Percentiles rank a stretch among this genome's conserved stretches.
phyloP scores from a whole-genome alignment of 768 basidiomycete species.

The Krasilnikovozyma curviuscula region DNA sequence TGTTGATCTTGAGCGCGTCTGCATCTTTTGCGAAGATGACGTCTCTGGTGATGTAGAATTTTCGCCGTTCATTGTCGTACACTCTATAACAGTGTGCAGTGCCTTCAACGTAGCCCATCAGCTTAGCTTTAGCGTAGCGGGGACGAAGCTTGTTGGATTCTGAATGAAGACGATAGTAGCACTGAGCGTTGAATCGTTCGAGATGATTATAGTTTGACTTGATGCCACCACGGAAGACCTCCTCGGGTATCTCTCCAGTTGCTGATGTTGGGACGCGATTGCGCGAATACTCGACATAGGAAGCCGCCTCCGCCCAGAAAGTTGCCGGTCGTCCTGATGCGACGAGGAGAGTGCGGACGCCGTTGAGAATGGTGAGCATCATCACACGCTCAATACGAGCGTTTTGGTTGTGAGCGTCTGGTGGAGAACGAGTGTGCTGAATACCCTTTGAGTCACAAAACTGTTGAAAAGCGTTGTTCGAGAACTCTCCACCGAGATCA shows the following conservation, averaged over 20 bases:
- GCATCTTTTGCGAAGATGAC: no score
- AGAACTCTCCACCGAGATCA: neutral
- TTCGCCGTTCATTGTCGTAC: no score
- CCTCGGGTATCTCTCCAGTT: neutral
- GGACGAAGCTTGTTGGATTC: neutral
- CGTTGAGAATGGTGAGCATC: slow-evolving; percentile 12
- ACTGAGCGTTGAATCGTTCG: neutral
- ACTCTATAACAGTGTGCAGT: no score
- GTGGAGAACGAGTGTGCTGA: slow-evolving; percentile 3
- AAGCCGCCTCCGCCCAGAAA: slow-evolving; percentile 13
- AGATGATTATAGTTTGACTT: neutral
- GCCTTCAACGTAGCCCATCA: neutral
- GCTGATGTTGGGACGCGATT: neutral
- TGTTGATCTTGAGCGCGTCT: no score
- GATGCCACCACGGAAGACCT: neutral
- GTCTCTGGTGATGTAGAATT: no score
- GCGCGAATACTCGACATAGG: slow-evolving; percentile 7
- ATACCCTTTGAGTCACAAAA: neutral
- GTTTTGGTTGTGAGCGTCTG: slow-evolving; percentile 14
- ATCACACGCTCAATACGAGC: slow-evolving; percentile 14
- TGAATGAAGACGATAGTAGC: neutral
- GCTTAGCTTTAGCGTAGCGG: neutral
- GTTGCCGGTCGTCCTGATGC: slow-evolving; percentile 3
- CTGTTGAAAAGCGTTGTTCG: neutral
- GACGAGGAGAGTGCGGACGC: slow-evolving; percentile 10